These are phyloP conservation scores for Kickxella alabastrina DNA, from an alignment of 192 early-diverging fungal species.

Conservation along the genomic window DNA sequence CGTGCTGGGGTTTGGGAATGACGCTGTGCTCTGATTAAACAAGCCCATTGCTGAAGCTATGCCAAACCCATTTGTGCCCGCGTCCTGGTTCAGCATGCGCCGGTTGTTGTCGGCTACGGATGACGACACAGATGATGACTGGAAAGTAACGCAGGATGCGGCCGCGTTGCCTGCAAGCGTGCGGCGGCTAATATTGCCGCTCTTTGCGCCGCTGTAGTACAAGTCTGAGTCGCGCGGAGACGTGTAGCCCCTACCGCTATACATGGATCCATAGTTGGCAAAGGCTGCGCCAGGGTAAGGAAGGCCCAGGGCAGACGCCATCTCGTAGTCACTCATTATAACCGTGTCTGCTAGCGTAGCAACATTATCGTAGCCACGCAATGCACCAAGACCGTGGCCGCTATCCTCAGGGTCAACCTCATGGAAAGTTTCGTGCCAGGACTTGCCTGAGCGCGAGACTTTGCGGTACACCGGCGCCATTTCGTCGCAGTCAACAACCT, in stretches of 20 bases:
- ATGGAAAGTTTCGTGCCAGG: conserved; percentile 51
- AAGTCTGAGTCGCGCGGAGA: conserved; percentile 14
- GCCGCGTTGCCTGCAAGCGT: conserved; percentile 10
- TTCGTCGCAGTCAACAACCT: conserved; percentile 43
- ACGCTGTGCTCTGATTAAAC: conserved; percentile 33
- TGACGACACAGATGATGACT: conserved; percentile 31
- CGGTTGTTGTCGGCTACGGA: conserved; percentile 11
- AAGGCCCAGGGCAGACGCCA: conserved; percentile 37
- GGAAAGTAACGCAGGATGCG: conserved; percentile 44
- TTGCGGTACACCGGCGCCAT: conserved; percentile 43
- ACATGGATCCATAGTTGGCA: conserved; percentile 15
- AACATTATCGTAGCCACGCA: neutral
- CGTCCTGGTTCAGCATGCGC: neutral
- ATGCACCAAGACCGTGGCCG: conserved; percentile 1
- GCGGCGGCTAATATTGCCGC: neutral
- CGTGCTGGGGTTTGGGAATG: conserved; percentile 28
- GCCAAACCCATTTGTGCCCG: neutral
- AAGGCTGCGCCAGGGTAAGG: conserved; percentile 32
- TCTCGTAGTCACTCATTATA: conserved; percentile 43
- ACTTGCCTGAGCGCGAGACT: conserved; percentile 39
- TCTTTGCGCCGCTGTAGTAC: neutral
- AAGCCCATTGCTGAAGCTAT: conserved; percentile 1
- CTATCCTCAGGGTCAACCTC: conserved; percentile 34
- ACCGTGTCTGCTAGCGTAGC: neutral
- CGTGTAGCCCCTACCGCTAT: conserved; percentile 12